Conservation (phyloP, 345 rosid genomes). For the Sapria himalayana region DNA sequence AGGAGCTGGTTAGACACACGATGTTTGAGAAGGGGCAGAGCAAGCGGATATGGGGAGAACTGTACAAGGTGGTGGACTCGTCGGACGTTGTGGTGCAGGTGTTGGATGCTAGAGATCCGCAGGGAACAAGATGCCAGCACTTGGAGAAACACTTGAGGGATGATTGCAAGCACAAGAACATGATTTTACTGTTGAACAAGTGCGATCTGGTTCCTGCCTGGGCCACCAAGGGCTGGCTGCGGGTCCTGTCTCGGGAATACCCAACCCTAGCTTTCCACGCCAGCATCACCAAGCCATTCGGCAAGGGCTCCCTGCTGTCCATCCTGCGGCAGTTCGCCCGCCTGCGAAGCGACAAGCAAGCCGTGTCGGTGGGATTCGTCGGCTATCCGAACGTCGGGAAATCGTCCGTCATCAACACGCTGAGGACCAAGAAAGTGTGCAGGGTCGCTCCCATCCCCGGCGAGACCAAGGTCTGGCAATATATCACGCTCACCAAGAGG, state of each 20-base stretch:
- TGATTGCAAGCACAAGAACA: constrained; percentile 74
- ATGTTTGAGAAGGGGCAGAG: constrained; percentile 99
- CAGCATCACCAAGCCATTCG: constrained; percentile 71
- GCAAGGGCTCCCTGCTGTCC: constrained; percentile 93
- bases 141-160: constrained; percentile 80
- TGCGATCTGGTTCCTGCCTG: constrained; percentile 95
- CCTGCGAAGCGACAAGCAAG: constrained; percentile 84
- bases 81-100: constrained; percentile 96
- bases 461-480: constrained; percentile 97
- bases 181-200: constrained; percentile 87
- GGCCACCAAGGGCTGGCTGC: constrained; percentile 91
- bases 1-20: constrained; percentile 77
- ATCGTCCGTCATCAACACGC: constrained; percentile 85
- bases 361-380: constrained; percentile 81
- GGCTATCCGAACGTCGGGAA: constrained; percentile 98
- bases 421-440: constrained; percentile 90
- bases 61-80: constrained; percentile 90
- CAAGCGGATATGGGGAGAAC: constrained; percentile 97
- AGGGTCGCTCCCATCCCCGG: constrained; percentile 99
- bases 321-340: constrained; percentile 84
- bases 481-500: constrained; percentile 79
- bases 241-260: constrained; percentile 68
- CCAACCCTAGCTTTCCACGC: constrained; percentile 98
- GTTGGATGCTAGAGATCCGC: constrained; percentile 93
- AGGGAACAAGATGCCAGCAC: constrained; percentile 77